phyloP scores from a whole-genome alignment of 495 filamentous ascomycete genomes.

The Aspergillus sclerotiicarbonarius region DNA sequence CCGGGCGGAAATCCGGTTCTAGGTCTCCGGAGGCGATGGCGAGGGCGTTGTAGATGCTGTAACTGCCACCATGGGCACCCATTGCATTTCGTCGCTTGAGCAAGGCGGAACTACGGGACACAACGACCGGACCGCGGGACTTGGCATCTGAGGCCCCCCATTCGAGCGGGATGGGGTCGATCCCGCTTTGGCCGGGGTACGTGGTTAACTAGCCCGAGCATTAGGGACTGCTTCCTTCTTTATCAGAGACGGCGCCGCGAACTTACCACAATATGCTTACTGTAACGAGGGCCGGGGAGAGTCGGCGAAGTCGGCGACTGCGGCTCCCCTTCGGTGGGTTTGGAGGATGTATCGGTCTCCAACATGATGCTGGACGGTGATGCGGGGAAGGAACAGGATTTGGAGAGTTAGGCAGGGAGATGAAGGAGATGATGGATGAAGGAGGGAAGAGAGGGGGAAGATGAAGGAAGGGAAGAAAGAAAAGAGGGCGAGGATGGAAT shows the following conservation, averaged over 20 bases:
- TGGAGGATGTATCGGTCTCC: constrained; percentile 22
- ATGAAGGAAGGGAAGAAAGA: constrained; percentile 2
- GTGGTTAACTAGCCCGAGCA: constrained; percentile 59
- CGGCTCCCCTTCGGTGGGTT: constrained; percentile 18
- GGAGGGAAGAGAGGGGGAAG: constrained; percentile 6
- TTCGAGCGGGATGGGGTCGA: constrained; percentile 82
- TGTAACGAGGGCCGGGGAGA: constrained; percentile 29
- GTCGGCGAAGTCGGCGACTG: constrained; percentile 16
- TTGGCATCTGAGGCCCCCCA: constrained; percentile 81
- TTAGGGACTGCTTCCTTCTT: no score
- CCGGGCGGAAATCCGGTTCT: constrained; percentile 78
- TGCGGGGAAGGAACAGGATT: background rate
- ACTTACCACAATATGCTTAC: constrained; percentile 46
- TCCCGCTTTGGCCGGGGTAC: constrained; percentile 90
- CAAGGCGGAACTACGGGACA: constrained; percentile 71
- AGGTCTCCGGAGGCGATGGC: constrained; percentile 90
- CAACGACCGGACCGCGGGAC: constrained; percentile 83
- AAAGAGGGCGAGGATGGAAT: constrained; percentile 5
- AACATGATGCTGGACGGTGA: constrained; percentile 18
- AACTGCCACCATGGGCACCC: constrained; percentile 95
- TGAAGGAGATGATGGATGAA: constrained; percentile 6
- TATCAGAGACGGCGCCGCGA: background rate
- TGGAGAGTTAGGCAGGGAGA: background rate
- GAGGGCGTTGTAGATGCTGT: constrained; percentile 93
- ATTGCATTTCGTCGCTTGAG: constrained; percentile 84